Conservation (phyloP, 2,329 filamentous ascomycete species). For the Aureobasidium vineae region DNA sequence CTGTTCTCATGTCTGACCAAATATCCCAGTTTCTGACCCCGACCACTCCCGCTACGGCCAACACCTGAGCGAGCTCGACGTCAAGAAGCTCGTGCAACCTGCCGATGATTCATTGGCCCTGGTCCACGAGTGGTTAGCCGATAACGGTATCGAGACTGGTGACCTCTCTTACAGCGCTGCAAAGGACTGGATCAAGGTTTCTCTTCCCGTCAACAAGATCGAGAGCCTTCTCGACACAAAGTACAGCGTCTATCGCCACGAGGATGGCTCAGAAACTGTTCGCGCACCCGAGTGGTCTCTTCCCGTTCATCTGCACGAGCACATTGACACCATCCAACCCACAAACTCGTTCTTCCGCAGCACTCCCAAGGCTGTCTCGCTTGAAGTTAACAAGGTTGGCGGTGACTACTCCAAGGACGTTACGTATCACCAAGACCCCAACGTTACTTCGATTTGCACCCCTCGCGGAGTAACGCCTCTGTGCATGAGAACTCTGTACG, state of each 20-base stretch:
- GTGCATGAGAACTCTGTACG: conserved; percentile 56
- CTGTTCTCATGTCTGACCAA: conserved; percentile 3
- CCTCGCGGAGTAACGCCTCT: conserved; percentile 53
- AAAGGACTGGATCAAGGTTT: conserved; percentile 58
- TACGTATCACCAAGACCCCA: conserved; percentile 31
- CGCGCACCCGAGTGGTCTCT: conserved; percentile 59
- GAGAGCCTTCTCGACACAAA: conserved; percentile 56
- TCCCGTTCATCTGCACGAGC: conserved; percentile 56
- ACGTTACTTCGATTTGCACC: conserved; percentile 49
- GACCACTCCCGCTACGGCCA: conserved; percentile 54
- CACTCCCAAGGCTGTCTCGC: conserved; percentile 30
- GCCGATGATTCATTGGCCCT: conserved; percentile 52
- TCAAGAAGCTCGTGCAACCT: conserved; percentile 56
- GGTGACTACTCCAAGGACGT: conserved; percentile 1
- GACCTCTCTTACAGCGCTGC: conserved; percentile 51
- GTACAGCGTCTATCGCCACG: conserved; percentile 52
- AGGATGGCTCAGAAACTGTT: conserved; percentile 53
- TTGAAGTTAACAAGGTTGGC: conserved; percentile 35
- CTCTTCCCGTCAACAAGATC: conserved; percentile 52
- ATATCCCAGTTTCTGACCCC: conserved; percentile 51
- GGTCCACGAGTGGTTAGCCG: conserved; percentile 57
- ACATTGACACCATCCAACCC: conserved; percentile 60
- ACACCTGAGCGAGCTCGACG: conserved; percentile 53
- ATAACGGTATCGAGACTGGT: conserved; percentile 51
- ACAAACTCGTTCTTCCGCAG: conserved; percentile 59